A percentile compares a stretch with the other conserved stretches of the same genome.
Evolutionary conservation across 768 basidiomycete species (phyloP).

Genomic region (Suillus hirtellus): DNA sequence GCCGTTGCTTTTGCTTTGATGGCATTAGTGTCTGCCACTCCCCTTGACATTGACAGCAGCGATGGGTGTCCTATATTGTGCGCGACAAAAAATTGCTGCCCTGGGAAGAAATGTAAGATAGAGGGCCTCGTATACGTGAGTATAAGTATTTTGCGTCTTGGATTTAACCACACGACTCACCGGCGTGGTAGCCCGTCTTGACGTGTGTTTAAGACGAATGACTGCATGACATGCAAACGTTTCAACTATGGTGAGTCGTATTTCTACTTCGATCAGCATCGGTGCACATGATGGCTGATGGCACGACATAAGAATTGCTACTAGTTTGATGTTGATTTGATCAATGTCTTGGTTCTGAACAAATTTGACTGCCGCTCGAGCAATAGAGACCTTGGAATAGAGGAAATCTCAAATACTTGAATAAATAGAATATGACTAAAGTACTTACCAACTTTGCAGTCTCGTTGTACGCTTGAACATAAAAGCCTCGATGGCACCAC

Average conservation of each 20-base stretch:
- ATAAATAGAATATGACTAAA: neutral
- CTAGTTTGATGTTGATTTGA: neutral
- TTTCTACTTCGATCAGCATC: neutral
- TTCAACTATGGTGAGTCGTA: neutral
- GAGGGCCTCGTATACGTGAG: neutral
- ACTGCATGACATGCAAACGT: too few species aligned
- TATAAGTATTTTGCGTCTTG: neutral
- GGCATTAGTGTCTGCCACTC: neutral
- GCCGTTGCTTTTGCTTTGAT: neutral
- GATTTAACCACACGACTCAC: neutral
- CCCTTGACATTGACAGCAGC: neutral
- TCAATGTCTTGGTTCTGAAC: neutral
- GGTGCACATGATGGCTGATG: neutral
- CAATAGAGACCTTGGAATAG: neutral
- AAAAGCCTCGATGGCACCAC: too few species aligned
- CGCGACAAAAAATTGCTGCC: fast-evolving
- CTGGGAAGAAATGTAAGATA: neutral
- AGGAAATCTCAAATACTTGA: neutral
- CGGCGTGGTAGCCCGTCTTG: neutral
- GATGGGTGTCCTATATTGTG: neutral
- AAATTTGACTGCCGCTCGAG: neutral
- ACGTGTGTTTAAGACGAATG: neutral
- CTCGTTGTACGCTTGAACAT: neutral
- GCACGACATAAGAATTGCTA: neutral
- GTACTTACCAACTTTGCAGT: neutral